Base-by-base conservation (phyloP, 2,329 filamentous ascomycete species). In the Neonectria ditissima region DNA sequence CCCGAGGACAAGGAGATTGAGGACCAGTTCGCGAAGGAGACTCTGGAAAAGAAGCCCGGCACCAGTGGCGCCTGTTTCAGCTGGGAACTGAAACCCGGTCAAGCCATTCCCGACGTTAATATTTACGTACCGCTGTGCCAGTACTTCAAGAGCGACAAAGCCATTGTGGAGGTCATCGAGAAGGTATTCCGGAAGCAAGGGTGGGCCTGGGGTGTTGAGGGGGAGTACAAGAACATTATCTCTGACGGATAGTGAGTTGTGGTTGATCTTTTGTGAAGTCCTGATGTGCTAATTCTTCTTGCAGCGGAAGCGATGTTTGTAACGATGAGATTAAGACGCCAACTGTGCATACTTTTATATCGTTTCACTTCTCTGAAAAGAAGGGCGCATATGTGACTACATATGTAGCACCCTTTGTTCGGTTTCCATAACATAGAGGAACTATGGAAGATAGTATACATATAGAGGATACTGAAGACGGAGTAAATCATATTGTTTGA, bases 101-200 rank as follows among this genome's bases (percentile, higher is more conserved):
- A 69, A 10, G 56, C 50, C 10, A 62, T 65, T 16, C 73, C 73
- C 22, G 66, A 69, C 16, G 70, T 71, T 20, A 75, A 73, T 65
- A 59, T 69, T 5, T 75, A 75, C 58, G 69, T 75, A 1, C 73
- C 73, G n/a, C 30, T 73, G 32, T 67, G 65, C n/a, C 70, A 74
- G 34, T 74, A 69, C n/a, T 62, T 55, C 18, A 51, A 51, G 37
- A 68, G 51, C 13, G 64, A 69, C 14, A 66, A 58, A 4, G 45
- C 53, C 13, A 56, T 59, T 34, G 26, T 24, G 1, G 63, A 62
- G 32, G 65, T 55, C 5, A 34, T 62, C 32, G 63, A 68, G 30
- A 65, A 63, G 39, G 48, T 63, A 0, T 69, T 69, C 24, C 37
- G 59, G 13, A 68, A 66, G 24, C 62, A 59, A 32, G 63, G 51